These are phyloP conservation scores for Carpinus viminea DNA, from an alignment of 306 rosid genomes.

Conservation along the genomic window DNA sequence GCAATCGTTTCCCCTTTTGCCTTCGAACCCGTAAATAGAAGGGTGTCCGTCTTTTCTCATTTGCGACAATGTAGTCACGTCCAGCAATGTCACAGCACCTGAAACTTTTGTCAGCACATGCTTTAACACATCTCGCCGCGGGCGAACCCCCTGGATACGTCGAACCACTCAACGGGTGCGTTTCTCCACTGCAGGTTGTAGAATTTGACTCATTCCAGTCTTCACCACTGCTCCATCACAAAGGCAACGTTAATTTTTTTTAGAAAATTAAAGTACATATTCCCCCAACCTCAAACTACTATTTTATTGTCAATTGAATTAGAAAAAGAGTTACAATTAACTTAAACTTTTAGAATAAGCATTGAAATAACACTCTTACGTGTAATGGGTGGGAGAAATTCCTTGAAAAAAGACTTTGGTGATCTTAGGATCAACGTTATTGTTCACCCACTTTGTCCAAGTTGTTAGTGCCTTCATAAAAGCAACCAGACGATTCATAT, in stretches of 20 bases:
- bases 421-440: conserved; percentile 26
- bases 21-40: conserved; percentile 22
- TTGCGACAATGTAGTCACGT: conserved; percentile 37
- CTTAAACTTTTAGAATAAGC: too few species aligned
- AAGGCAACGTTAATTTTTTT: too few species aligned
- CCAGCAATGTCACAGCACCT: conserved; percentile 15
- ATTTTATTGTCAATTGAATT: too few species aligned
- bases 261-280: too few species aligned
- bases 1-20: conserved; percentile 29
- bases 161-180: conserved; percentile 18
- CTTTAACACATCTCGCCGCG: conserved; percentile 17
- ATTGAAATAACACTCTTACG: neutral
- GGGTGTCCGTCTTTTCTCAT: conserved; percentile 45
- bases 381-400: conserved; percentile 37
- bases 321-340: too few species aligned
- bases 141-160: conserved; percentile 20
- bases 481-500: conserved; percentile 46
- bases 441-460: conserved; percentile 54
- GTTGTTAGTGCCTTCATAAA: conserved; percentile 35
- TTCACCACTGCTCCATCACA: conserved; percentile 21
- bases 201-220: conserved; percentile 24
- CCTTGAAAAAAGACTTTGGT: conserved; percentile 46
- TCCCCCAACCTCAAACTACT: too few species aligned
- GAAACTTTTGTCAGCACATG: conserved; percentile 26
- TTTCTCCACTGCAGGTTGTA: conserved; percentile 34